A percentile compares a stretch with the other conserved stretches of the same genome.
Evolutionary conservation across 768 basidiomycete genomes (phyloP).

Genomic region (Podaxis carcinomalis): DNA sequence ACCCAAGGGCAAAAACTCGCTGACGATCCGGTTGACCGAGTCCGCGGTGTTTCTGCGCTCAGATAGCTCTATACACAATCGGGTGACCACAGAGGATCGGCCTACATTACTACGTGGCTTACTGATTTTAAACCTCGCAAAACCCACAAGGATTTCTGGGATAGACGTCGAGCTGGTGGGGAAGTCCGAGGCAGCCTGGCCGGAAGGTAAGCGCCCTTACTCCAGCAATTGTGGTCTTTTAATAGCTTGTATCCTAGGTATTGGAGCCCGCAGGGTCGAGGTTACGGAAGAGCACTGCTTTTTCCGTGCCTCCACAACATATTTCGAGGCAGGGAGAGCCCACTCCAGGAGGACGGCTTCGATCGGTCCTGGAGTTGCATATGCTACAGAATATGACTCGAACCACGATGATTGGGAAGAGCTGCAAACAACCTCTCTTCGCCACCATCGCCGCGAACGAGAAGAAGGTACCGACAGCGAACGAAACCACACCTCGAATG

Average conservation of each 20-base stretch:
- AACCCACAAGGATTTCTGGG: constrained; percentile 81
- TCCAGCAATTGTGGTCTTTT: constrained; percentile 2
- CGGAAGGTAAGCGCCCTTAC: constrained; percentile 58
- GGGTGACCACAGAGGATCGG: constrained; percentile 19
- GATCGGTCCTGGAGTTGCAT: constrained; percentile 43
- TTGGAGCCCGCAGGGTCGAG: constrained; percentile 72
- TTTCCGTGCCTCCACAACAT: constrained; percentile 64
- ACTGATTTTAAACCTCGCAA: constrained; percentile 51
- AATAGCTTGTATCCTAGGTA: constrained; percentile 29
- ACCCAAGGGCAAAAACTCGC: constrained; percentile 32
- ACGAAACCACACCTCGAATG: not conserved
- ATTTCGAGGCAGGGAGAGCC: constrained; percentile 59
- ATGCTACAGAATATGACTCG: constrained; percentile 25
- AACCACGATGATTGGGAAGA: constrained; percentile 23
- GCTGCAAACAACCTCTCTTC: not conserved
- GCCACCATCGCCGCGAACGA: not conserved
- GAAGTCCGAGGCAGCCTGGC: constrained; percentile 69
- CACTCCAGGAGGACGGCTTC: constrained; percentile 33
- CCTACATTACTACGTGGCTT: constrained; percentile 64
- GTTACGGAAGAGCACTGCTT: constrained; percentile 75
- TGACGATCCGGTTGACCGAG: constrained; percentile 64
- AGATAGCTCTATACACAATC: constrained; percentile 31
- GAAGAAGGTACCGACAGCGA: not conserved
- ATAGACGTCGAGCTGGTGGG: constrained; percentile 81
- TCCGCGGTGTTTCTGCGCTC: constrained; percentile 67